Evolutionary conservation across 208 protist species (phyloP).

Genomic region (Leishmania turanica): DNA sequence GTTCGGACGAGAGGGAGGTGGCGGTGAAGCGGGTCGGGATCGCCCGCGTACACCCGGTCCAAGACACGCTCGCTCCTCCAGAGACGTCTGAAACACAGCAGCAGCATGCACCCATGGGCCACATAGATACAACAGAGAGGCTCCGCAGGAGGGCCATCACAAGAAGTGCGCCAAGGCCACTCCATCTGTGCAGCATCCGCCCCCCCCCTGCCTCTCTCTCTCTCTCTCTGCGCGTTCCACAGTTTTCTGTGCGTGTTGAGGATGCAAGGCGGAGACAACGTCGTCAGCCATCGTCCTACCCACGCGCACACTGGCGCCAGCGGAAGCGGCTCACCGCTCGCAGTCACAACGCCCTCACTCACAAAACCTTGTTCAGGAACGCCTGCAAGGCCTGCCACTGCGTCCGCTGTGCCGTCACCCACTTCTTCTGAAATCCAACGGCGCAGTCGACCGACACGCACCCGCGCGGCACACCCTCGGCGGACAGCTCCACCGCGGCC

Average conservation of each 20-base stretch:
- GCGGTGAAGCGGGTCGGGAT: not conserved
- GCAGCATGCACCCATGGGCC: not conserved
- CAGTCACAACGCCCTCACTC: not conserved
- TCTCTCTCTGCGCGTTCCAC: not conserved
- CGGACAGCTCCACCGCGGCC: conserved; percentile 15
- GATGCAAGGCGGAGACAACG: not conserved
- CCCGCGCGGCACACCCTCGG: conserved; percentile 23
- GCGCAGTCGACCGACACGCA: conserved; percentile 77
- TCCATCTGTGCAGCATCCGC: not conserved
- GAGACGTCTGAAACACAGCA: not conserved
- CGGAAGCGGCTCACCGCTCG: not conserved
- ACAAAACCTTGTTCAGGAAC: conserved; percentile 35
- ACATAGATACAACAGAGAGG: not conserved
- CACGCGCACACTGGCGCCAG: not conserved
- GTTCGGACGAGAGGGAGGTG: not conserved
- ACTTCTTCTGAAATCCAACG: conserved; percentile 68
- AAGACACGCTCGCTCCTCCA: not conserved
- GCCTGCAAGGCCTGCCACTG: conserved; percentile 56
- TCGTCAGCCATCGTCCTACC: too few relatives aligned
- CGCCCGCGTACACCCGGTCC: not conserved
- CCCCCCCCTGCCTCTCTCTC: not conserved
- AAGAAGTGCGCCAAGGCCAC: not conserved
- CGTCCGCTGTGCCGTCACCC: conserved; percentile 38
- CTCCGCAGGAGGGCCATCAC: not conserved
- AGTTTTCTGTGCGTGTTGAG: not conserved